phyloP scores from a whole-genome alignment of 148 eudicot genomes.

The Limonium bicolor region DNA sequence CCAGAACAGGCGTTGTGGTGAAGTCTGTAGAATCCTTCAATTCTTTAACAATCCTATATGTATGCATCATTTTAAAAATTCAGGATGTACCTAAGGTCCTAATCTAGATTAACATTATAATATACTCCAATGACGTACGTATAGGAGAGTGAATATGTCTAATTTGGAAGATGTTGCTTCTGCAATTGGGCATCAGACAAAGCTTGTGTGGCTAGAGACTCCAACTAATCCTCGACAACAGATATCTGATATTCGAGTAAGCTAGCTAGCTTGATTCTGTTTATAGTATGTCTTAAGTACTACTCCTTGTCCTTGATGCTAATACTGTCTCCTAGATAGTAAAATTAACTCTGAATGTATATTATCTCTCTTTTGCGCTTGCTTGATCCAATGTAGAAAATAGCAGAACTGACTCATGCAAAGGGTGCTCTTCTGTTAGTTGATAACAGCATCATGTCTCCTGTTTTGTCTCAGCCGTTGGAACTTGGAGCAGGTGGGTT shows the following conservation, averaged over 20 bases:
- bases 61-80: no score
- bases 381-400: no score
- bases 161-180: neutral
- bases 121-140: no score
- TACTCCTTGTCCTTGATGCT: no score
- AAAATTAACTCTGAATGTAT: no score
- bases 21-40: neutral
- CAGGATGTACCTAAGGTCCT: no score
- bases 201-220: neutral
- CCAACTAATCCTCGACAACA: neutral
- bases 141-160: neutral
- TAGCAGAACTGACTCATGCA: constrained; percentile 85
- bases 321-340: no score
- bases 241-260: neutral
- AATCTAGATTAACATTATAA: no score
- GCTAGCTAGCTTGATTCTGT: no score
- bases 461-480: constrained; percentile 78
- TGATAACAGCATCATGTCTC: constrained; percentile 98
- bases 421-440: constrained; percentile 86
- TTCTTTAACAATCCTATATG: no score
- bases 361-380: no score
- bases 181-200: neutral
- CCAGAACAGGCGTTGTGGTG: neutral
- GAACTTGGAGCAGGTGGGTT: constrained; percentile 99
- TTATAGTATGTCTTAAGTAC: no score